Evolutionary conservation across 2,329 filamentous ascomycete genomes (phyloP).

Genomic region (Fusarium marasasianum): DNA sequence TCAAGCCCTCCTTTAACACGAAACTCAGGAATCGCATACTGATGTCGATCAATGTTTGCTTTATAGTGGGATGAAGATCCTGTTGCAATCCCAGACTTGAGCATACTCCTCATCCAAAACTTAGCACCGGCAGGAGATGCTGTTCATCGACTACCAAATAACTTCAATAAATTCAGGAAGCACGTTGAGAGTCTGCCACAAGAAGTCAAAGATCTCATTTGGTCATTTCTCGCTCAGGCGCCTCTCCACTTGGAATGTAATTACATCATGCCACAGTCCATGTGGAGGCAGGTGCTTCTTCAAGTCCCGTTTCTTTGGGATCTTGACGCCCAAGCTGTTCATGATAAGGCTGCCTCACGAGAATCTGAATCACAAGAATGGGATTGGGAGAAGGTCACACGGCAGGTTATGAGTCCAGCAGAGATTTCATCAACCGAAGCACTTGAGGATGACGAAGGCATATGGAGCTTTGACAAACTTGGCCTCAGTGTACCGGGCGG

Average conservation of each 20-base stretch:
- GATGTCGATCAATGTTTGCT: no score
- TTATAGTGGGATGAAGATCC: no score
- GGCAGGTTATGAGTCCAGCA: neutral
- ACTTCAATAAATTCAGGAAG: neutral
- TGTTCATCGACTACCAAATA: no score
- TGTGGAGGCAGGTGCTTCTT: slow-evolving; percentile 2
- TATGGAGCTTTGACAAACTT: neutral
- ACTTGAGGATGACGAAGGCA: no score
- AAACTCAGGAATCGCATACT: no score
- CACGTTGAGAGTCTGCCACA: neutral
- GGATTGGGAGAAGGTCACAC: slow-evolving; percentile 16
- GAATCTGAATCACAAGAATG: neutral
- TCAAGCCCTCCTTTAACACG: no score
- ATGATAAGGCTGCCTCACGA: neutral
- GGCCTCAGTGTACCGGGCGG: neutral
- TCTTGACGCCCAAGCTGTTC: neutral
- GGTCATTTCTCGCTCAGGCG: neutral
- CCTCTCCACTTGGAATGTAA: neutral
- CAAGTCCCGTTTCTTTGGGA: slow-evolving; percentile 18
- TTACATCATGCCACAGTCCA: neutral
- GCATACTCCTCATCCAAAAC: no score
- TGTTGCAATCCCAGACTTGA: no score
- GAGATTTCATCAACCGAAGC: no score
- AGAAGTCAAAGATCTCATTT: neutral
- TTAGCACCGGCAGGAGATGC: no score